Evolutionary conservation across 208 protist genomes (phyloP), one percentile per base, ranked within the genome.

Genomic region (Crithidia thermophila): DNA sequence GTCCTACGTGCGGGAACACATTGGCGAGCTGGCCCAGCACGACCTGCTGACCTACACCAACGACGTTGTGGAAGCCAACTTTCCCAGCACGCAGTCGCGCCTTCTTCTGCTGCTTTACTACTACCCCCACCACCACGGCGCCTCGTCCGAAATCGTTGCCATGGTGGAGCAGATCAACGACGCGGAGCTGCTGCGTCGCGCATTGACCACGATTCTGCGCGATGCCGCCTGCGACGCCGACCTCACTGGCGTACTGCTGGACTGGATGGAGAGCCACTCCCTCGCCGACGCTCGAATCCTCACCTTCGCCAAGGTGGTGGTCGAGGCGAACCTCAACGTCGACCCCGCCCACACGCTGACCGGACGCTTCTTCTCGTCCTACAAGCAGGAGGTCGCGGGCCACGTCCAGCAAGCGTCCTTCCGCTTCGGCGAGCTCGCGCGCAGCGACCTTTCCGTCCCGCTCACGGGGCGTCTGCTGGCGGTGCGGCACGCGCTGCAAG

Each of bases 231-330:
- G 75, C 37, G 68, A 80, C 20, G 37, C 58, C 49, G 59, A 56
- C 28, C 77, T 93, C 14, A 72, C 72, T 16, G 34, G 46, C 4
- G 60, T 78, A 27, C 52, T 93, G 53, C 47, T 91, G 21, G 62
- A 82, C 31, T 95, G 87, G 87, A 88, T 95, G 79, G 75, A 83
- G 66, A 23, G 74, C 50, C 82, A 83, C 72, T 40, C 65, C 4
- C 82, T 93, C 52, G 83, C 84, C 21, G 87, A 95, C 67, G 36
- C 50, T 11, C 76, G 83, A 14, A 68, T 91, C 49, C 68, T 77
- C 25, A 72, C 55, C 9, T 92, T 91, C 49, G 90, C 89, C 3
- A 62, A 56, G 18, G 74, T 92, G 21, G 59, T 91, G 5, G 77
- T 80, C 14, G 77, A 81, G 51, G 57, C 85, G 49, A 28, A 65